Evolutionary conservation across 441 rosid species (phyloP).

Genomic region (Populus hybrid): DNA sequence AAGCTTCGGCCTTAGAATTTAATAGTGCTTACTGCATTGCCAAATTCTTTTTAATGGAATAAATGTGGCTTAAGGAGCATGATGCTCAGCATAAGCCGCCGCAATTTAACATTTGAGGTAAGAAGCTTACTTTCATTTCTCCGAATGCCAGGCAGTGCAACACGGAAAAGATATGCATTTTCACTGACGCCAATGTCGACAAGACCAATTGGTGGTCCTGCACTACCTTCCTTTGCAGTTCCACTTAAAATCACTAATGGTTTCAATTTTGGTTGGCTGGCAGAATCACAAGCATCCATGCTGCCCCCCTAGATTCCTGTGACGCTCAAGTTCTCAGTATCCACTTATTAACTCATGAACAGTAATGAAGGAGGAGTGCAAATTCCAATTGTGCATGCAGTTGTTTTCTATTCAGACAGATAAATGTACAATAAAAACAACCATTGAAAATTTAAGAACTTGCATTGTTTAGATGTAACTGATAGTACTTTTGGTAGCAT

Average conservation of each 20-base stretch:
- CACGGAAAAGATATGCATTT: slow-evolving; percentile 62
- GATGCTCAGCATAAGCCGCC: neutral
- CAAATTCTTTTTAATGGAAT: neutral
- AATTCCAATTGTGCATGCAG: neutral
- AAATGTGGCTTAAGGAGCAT: neutral
- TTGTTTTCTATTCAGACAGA: neutral
- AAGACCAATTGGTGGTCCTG: slow-evolving; percentile 56
- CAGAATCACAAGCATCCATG: slow-evolving; percentile 27
- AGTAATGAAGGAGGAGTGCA: neutral
- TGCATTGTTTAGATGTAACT: neutral
- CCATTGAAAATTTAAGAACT: neutral
- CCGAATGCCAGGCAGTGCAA: slow-evolving; percentile 61
- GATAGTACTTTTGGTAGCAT: neutral
- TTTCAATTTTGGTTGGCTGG: slow-evolving; percentile 31
- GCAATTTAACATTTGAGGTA: neutral
- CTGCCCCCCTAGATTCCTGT: slow-evolving; percentile 4
- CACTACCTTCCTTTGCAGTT: slow-evolving; percentile 46
- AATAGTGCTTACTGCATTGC: neutral
- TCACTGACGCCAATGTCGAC: slow-evolving; percentile 66
- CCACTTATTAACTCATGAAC: neutral
- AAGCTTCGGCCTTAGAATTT: neutral
- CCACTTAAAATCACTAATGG: slow-evolving; percentile 43
- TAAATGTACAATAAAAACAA: neutral
- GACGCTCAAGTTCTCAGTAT: neutral
- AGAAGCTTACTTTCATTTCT: slow-evolving; percentile 48